Evolutionary conservation across 257 asterid genomes (phyloP), one percentile per base, ranked within the genome.

Genomic region (Anisodus tanguticus): DNA sequence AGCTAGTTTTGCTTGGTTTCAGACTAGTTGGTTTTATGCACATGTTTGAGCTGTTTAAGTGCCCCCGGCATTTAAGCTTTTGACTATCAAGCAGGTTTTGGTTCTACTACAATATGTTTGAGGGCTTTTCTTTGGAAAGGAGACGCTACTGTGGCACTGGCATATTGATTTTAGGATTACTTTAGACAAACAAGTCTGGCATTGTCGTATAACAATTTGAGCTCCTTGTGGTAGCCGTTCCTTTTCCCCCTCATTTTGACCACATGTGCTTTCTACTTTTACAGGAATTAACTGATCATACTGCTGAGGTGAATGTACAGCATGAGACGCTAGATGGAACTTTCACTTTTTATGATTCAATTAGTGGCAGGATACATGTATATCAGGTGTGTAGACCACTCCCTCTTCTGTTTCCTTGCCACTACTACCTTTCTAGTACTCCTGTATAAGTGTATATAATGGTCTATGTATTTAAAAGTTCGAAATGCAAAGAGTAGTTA

Each of bases 341-440:
- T 84, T 92, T 94, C 89, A 94, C 97, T 16, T 95, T 95, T 87
- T 93, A 95, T 58, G 98, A 91, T 87, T 91, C 97, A 59, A 91
- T 93, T 15, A 91, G 90, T 62, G 88, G 93, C 90, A 91, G 85
- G 86, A 88, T 95, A 84, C 97, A 93, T 69, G 91, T 95, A 83
- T 93, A 93, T 89, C 97, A 95, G 99, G 99, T 95, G 68, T 57
- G 22, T 60, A 49, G 31, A 81, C 35, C 49, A 64, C 84, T 31
- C 35, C 7, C 4, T 86, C 60, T 51, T 57, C 67, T 31, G 64
- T 66, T 62, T 53, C 8, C 83, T 39, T 55, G 77, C 57, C 58
- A 22, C 74, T 17, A 76, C 71, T 11, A 16, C 59, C 59, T 54
- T 35, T 17, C 35, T 53, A 35, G 10, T 19, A 26, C 41, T 47